Evolutionary conservation across 805 yeast species (phyloP), one percentile per base, ranked within the genome.

Genomic region (Myxozyma udenii): DNA sequence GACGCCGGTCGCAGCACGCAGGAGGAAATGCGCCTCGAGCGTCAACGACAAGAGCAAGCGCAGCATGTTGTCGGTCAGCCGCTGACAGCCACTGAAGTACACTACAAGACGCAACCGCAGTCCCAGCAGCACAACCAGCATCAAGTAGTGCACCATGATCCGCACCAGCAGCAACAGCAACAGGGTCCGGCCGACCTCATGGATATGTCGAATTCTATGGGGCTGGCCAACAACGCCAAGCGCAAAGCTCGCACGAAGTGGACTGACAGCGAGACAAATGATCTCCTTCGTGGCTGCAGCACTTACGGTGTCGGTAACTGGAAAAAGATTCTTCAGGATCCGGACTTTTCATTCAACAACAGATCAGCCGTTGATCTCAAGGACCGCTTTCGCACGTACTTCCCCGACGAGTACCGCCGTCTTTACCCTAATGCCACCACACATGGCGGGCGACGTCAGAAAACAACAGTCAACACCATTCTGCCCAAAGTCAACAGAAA

Each of bases 281-380:
- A 70, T 50, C 65, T 73, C 5, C 64, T 74, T 64, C 70, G 70
- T 38, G 77, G 77, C 37, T 74, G 77, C 61, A 66, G 64, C 49
- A 64, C 64, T 32, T 43, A 55, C 24, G 59, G 60, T 11, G 59
- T 55, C 26, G 76, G 76, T 46, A 73, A 74, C 65, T 73, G 77
- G 77, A 73, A 73, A 58, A 74, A 73, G 64, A 73, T 73, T 28
- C 64, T 73, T 41, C 68, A 68, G 18, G 77, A 73, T 55, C 69
- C 72, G 21, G 52, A 61, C 48, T 67, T 68, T 56, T 62, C 63
- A 42, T 68, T 73, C 67, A 69, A 71, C 60, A 67, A 70, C 61
- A 67, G 77, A 18, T 72, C 74, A 12, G 76, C 77, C 4, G 76
- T 73, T 24, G 77, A 73, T 51, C 64, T 73, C 42, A 73, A 73